These are phyloP conservation scores for Talaromyces islandicus DNA, from an alignment of 2,329 filamentous ascomycete species.

Conservation along the genomic window DNA sequence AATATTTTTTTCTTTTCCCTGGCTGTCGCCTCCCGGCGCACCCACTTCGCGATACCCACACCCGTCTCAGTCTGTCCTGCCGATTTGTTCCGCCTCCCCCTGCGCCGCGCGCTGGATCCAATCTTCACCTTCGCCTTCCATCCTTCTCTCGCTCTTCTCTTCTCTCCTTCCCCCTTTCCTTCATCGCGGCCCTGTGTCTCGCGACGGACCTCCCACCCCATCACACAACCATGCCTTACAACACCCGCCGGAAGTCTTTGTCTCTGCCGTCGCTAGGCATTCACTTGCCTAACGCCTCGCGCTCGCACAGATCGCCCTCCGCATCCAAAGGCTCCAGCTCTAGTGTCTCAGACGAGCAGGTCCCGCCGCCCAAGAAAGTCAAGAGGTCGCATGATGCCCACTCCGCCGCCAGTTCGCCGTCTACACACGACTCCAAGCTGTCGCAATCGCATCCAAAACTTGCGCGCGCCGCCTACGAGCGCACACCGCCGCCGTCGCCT, in stretches of 20 bases:
- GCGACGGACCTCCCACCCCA: not conserved
- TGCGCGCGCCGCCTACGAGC: constrained; percentile 52
- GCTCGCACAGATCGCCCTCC: constrained; percentile 52
- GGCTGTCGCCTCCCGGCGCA: constrained; percentile 7
- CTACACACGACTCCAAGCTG: constrained; percentile 20
- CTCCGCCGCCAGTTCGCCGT: constrained; percentile 23
- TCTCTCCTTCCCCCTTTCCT: constrained; percentile 8
- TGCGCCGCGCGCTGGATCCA: not conserved
- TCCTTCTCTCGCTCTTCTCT: constrained; percentile 8
- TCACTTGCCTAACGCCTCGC: constrained; percentile 61
- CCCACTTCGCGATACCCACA: constrained; percentile 6
- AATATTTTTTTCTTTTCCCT: constrained; percentile 4
- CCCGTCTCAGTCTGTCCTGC: not conserved
- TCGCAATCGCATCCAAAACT: constrained; percentile 3
- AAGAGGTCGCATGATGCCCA: constrained; percentile 67
- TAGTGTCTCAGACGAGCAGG: constrained; percentile 49
- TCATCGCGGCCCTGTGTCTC: not conserved
- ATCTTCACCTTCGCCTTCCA: not conserved
- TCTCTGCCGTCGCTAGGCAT: constrained; percentile 91
- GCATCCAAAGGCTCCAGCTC: constrained; percentile 53
- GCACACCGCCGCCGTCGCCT: constrained; percentile 77
- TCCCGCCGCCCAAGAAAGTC: constrained; percentile 58
- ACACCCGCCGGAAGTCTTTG: constrained; percentile 92
- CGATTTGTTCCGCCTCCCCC: constrained; percentile 11
- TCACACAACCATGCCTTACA: constrained; percentile 69